phyloP scores from a whole-genome alignment of 805 yeast species.

The Yamadazyma insecticola region DNA sequence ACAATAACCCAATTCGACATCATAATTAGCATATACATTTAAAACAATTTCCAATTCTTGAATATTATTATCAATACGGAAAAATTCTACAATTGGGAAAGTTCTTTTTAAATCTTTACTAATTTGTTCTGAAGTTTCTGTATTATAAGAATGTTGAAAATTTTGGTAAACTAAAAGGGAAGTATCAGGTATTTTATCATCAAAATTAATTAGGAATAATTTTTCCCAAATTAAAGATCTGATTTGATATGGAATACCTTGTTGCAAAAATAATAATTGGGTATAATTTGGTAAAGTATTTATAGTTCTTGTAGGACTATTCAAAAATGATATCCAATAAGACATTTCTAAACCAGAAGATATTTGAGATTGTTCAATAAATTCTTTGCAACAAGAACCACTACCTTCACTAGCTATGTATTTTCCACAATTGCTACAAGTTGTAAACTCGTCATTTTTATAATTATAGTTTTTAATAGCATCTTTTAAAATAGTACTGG shows the following conservation, averaged over 20 bases:
- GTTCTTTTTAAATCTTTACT: conserved; percentile 57
- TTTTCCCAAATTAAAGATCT: conserved; percentile 44
- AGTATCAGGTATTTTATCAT: conserved; percentile 28
- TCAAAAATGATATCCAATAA: conserved; percentile 43
- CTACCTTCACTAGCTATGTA: conserved; percentile 13
- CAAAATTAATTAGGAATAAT: conserved; percentile 26
- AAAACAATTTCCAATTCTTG: conserved; percentile 47
- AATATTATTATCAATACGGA: conserved; percentile 41
- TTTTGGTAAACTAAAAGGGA: conserved; percentile 29
- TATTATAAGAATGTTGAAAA: conserved; percentile 39
- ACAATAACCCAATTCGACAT: conserved; percentile 63
- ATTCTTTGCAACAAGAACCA: conserved; percentile 22
- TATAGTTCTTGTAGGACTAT: conserved; percentile 40
- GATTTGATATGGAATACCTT: conserved; percentile 42
- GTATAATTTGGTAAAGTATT: conserved; percentile 46
- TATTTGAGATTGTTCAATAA: conserved; percentile 13
- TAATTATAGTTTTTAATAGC: conserved; percentile 16
- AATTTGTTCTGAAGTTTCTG: conserved; percentile 41
- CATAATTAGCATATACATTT: conserved; percentile 61
- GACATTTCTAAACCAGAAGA: conserved; percentile 28
- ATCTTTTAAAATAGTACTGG: conserved; percentile 1
- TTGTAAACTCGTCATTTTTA: conserved; percentile 26
- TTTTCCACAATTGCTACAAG: conserved; percentile 27
- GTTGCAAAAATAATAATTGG: conserved; percentile 37
- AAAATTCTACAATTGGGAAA: conserved; percentile 50